These are phyloP conservation scores for Neospermospora avenae DNA, from an alignment of 2,329 filamentous ascomycete species.

Conservation along the genomic window DNA sequence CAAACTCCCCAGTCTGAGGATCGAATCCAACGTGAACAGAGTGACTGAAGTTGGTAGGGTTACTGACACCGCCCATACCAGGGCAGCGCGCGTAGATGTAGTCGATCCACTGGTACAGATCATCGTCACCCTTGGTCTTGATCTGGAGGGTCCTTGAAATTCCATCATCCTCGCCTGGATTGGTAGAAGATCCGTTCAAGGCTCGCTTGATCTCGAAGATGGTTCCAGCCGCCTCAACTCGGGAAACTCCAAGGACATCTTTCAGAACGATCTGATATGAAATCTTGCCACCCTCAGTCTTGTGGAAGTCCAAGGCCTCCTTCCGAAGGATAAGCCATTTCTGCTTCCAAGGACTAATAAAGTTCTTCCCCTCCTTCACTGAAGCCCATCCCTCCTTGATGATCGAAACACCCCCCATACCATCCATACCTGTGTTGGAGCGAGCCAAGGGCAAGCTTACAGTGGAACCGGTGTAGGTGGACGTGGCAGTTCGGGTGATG, in stretches of 20 bases:
- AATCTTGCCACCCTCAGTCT: conserved; percentile 82
- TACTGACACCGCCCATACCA: conserved; percentile 96
- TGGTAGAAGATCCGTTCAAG: conserved; percentile 64
- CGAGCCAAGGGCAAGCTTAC: conserved; percentile 69
- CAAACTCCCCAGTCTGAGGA: conserved; percentile 89
- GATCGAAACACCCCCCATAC: conserved; percentile 65
- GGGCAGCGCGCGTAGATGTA: conserved; percentile 96
- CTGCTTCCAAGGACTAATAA: conserved; percentile 84
- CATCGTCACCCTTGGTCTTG: conserved; percentile 91
- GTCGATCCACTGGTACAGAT: conserved; percentile 98
- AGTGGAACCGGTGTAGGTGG: conserved; percentile 67
- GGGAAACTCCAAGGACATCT: conserved; percentile 84
- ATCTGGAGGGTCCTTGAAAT: conserved; percentile 82
- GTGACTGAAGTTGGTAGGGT: conserved; percentile 97
- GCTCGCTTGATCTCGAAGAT: conserved; percentile 90
- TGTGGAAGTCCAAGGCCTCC: conserved; percentile 91
- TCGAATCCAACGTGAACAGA: conserved; percentile 97
- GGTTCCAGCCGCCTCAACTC: conserved; percentile 86
- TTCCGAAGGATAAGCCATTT: conserved; percentile 90
- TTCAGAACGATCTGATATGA: conserved; percentile 81
- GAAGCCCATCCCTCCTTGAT: conserved; percentile 81
- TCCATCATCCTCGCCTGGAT: conserved; percentile 70
- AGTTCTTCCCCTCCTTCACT: conserved; percentile 86
- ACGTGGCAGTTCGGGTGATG: conserved; percentile 62
- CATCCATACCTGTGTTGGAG: conserved; percentile 52